Conservation (phyloP, 306 rosid species). For the Cucumis sativus region Cucumber_9930_V3 NC_026657.2:1612001-1612500, state of each 20-base stretch:
- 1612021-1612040: constrained; percentile 4
- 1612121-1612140: not conserved
- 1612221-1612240: not conserved
- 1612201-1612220: not conserved
- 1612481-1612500: not conserved
- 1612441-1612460: not conserved
- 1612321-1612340: not conserved
- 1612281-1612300: not conserved
- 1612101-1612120: not conserved
- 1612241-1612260: not conserved
- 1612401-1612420: not conserved
- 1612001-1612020: not conserved
- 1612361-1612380: not conserved
- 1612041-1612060: constrained; percentile 1
- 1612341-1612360: not conserved
- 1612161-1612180: not conserved
- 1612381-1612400: not conserved
- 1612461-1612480: not conserved
- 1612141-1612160: not conserved
- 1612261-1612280: not conserved
- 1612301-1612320: not conserved
- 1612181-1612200: not conserved
- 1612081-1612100: not conserved
- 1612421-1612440: constrained; percentile 7
- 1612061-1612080: not conserved